Base-by-base conservation (phyloP, 1,284 basidiomycete genomes). In the Paramarasmius palmivorus region DNA sequence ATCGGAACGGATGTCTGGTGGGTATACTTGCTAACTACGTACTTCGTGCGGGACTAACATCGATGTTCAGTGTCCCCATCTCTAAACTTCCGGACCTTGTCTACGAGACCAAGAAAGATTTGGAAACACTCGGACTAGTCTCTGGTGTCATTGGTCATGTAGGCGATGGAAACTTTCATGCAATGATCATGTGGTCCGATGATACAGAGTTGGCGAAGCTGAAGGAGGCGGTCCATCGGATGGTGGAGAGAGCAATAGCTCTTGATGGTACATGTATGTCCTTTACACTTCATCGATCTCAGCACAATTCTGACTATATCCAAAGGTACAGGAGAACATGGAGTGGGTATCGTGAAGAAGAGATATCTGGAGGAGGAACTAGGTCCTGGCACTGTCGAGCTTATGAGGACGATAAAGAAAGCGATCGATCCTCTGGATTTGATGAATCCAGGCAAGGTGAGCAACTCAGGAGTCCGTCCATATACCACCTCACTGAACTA, bases 1-100 rank as follows among this genome's bases (percentile, higher is more conserved):
- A 92, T 89, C 86, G 77, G 83, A n/a, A 95, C 93, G 15, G 93
- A 95, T 70, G 90, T 93, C 40, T 93, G 91, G 90, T 92, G 53
- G 50, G 85, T 46, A 45, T 12, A 32, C 6, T 32, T 32, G 29
- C 29, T 55, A 4, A 15, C 12, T 14, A 8, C 41, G 14, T 6
- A 26, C 29, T 6, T 6, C 12, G 7, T 32, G 12, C 29, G 7
- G 6, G 29, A 32, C 29, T 6, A 32, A 32, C 12, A 32, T 32
- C 29, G 29, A 6, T 32, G 29, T 6, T 6, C 53, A 87, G 90
- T 60, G 92, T 95, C 0, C 93, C 93, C 0, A 83, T 94, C 9
- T 92, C 89, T 0, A 83, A 79, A 40, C 76, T 95, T 9, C 91
- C 93, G 0, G 74, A 84, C 40, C 74, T 95, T 4, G 86, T 95